phyloP scores from a whole-genome alignment of 164 flowering plant species.

The Malania oleifera region DNA sequence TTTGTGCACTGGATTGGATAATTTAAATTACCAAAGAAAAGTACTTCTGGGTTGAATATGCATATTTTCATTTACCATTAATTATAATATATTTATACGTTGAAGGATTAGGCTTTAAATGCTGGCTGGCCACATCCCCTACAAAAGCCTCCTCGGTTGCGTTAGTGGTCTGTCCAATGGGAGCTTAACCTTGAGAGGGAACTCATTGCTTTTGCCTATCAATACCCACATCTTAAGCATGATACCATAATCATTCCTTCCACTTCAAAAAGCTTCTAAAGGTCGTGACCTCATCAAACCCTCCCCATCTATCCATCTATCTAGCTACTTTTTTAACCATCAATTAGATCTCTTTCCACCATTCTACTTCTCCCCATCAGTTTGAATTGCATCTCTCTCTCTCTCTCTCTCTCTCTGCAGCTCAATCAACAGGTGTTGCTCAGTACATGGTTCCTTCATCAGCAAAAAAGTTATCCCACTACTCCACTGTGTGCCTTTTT shows the following conservation, averaged over 20 bases:
- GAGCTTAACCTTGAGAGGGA: neutral
- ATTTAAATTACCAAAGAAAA: too few relatives aligned
- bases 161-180: neutral
- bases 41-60: too few relatives aligned
- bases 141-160: too few relatives aligned
- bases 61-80: too few relatives aligned
- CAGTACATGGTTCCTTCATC: constrained; percentile 23
- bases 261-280: constrained; percentile 19
- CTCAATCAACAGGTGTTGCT: constrained; percentile 20
- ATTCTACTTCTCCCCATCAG: constrained; percentile 6
- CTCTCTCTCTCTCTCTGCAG: constrained; percentile 10
- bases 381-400: constrained; percentile 14
- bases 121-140: too few relatives aligned
- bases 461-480: constrained; percentile 22
- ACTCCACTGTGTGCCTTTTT: constrained; percentile 12
- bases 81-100: too few relatives aligned
- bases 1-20: too few relatives aligned
- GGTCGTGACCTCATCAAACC: constrained; percentile 28
- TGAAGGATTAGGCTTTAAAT: too few relatives aligned
- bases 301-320: neutral
- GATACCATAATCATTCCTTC: constrained; percentile 31
- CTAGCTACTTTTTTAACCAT: constrained; percentile 8
- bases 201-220: constrained; percentile 20
- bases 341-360: constrained; percentile 19
- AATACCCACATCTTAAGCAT: constrained; percentile 27